phyloP scores from a whole-genome alignment of 2,329 filamentous ascomycete genomes.

The Nemania sp. region DNA sequence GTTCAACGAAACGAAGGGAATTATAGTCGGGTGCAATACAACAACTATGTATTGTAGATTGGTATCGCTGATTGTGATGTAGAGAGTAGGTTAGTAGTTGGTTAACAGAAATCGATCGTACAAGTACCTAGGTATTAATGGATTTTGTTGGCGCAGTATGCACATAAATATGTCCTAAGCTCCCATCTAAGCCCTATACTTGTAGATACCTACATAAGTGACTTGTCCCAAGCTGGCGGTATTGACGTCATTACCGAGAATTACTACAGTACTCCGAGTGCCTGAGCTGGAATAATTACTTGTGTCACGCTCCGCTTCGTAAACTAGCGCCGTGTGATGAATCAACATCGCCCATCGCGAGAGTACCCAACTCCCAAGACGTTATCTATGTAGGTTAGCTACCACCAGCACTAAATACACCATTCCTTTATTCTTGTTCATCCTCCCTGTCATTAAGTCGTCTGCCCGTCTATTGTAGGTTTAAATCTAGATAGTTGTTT shows the following conservation, averaged over 20 bases:
- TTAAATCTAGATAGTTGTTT: no score
- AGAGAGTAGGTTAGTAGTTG: no score
- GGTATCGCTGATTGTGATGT: neutral
- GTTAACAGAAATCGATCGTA: no score
- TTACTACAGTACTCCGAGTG: neutral
- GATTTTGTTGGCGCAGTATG: no score
- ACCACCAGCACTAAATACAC: neutral
- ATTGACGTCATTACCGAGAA: conserved; percentile 29
- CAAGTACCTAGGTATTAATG: no score
- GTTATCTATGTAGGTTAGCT: neutral
- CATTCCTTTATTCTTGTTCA: neutral
- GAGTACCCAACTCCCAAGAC: neutral
- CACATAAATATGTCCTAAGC: no score
- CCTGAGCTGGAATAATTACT: neutral
- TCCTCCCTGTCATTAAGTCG: neutral
- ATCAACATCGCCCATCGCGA: conserved; percentile 16
- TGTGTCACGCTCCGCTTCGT: neutral
- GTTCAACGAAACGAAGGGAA: neutral
- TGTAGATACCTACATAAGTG: no score
- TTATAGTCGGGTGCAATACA: neutral
- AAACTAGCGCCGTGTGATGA: conserved; percentile 23
- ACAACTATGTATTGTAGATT: no score
- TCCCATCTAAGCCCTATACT: no score
- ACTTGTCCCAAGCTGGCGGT: no score
- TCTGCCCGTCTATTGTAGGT: neutral